Evolutionary conservation across 495 filamentous ascomycete genomes (phyloP).

Genomic region (Acidomyces sp.): DNA sequence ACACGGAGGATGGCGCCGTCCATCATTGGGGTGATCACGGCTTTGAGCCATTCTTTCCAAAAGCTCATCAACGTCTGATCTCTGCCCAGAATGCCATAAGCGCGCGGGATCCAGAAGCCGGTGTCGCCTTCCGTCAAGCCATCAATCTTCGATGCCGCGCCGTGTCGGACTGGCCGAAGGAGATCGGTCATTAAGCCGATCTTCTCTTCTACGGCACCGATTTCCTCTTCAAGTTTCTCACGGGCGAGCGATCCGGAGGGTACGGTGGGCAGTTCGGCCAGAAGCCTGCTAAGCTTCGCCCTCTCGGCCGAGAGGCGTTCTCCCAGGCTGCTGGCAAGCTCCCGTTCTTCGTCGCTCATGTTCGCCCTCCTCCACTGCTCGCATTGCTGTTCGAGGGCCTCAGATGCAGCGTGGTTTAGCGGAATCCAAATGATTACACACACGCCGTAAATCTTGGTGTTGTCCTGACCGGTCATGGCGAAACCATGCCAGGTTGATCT

Average conservation of each 20-base stretch:
- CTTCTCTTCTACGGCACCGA: conserved; percentile 92
- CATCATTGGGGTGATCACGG: conserved; percentile 85
- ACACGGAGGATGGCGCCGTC: conserved; percentile 73
- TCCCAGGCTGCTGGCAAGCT: conserved; percentile 83
- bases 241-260: conserved; percentile 67
- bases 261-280: conserved; percentile 67
- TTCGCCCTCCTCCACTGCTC: conserved; percentile 89
- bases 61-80: conserved; percentile 76
- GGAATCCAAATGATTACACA: conserved; percentile 89
- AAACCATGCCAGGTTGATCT: conserved; percentile 97
- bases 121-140: conserved; percentile 92
- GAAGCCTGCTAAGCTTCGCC: conserved; percentile 74
- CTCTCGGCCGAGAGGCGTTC: conserved; percentile 80
- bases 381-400: conserved; percentile 78
- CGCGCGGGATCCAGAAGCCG: conserved; percentile 89
- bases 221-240: conserved; percentile 80
- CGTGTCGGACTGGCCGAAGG: conserved; percentile 80
- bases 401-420: conserved; percentile 64
- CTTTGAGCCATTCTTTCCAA: conserved; percentile 98
- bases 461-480: conserved; percentile 89
- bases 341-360: conserved; percentile 91
- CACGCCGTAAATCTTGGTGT: conserved; percentile 81
- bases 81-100: conserved; percentile 83
- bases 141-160: conserved; percentile 92
- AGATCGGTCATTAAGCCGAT: conserved; percentile 94